These are phyloP conservation scores for Suhomyces panamericanus DNA, from an alignment of 1,139 yeast species.

Conservation along the genomic window DNA sequence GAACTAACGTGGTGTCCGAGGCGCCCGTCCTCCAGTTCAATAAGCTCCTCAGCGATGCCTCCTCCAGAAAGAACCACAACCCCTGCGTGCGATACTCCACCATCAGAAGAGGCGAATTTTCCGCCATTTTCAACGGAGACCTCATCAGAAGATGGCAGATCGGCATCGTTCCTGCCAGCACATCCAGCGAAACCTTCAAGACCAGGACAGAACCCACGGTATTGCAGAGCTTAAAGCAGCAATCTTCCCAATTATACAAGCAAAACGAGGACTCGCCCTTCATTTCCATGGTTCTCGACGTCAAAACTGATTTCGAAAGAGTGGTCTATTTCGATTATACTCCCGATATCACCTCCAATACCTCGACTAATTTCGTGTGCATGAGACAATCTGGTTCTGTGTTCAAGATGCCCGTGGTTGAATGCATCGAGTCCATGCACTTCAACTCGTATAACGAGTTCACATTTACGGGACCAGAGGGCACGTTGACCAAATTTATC, in stretches of 20 bases:
- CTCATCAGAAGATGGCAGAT: conserved; percentile 80
- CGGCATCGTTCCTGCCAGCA: conserved; percentile 52
- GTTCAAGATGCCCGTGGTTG: conserved; percentile 74
- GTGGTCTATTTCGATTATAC: conserved; percentile 85
- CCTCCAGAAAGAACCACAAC: conserved; percentile 59
- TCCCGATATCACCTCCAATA: conserved; percentile 48
- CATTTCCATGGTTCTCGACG: conserved; percentile 75
- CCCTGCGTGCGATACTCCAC: conserved; percentile 74
- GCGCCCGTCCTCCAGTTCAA: conserved; percentile 68
- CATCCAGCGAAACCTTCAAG: conserved; percentile 2
- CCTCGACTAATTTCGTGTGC: conserved; percentile 66
- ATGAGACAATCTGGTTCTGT: conserved; percentile 89
- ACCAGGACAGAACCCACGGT: conserved; percentile 13
- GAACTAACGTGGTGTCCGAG: conserved; percentile 36
- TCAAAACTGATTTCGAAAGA: conserved; percentile 73
- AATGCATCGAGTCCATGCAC: conserved; percentile 60
- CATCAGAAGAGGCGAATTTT: conserved; percentile 67
- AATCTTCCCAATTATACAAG: conserved; percentile 38
- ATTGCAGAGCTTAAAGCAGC: conserved; percentile 33
- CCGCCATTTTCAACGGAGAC: conserved; percentile 79
- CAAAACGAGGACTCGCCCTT: conserved; percentile 57
- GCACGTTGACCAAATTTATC: conserved; percentile 46
- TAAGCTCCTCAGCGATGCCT: conserved; percentile 64
- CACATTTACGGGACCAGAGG: conserved; percentile 64
- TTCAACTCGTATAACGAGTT: conserved; percentile 76